Conservation (phyloP, 352 stramenopile genomes). For the Phytopythium ostracodes region DNA sequence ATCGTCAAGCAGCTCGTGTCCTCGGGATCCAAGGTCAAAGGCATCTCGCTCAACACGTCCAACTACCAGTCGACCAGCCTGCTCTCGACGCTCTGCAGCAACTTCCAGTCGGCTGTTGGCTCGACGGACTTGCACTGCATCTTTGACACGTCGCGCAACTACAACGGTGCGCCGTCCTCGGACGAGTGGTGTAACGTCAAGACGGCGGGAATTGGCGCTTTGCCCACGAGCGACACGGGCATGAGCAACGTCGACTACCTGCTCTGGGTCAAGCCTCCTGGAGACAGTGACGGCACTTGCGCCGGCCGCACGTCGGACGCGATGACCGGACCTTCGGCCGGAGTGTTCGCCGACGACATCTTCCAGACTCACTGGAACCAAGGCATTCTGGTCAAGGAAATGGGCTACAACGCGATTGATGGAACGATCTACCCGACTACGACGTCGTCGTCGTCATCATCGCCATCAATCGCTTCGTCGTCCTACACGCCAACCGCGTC, state of each 20-base stretch:
- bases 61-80: constrained; percentile 63
- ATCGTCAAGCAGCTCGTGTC: constrained; percentile 37
- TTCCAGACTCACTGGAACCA: constrained; percentile 71
- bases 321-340: constrained; percentile 43
- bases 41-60: constrained; percentile 73
- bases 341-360: constrained; percentile 49
- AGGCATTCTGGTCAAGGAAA: constrained; percentile 48
- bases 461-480: not conserved
- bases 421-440: constrained; percentile 17
- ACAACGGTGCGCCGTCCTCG: constrained; percentile 30
- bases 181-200: constrained; percentile 75
- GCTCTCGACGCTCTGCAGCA: constrained; percentile 44
- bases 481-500: constrained; percentile 3
- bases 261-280: constrained; percentile 64
- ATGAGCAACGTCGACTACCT: constrained; percentile 66
- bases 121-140: constrained; percentile 43
- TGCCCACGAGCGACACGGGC: constrained; percentile 47
- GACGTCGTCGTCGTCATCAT: constrained; percentile 5
- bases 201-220: constrained; percentile 45
- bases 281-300: constrained; percentile 61
- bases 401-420: constrained; percentile 32
- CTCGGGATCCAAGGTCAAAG: constrained; percentile 36
- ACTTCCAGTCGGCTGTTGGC: constrained; percentile 50
- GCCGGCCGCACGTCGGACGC: constrained; percentile 34
- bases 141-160: constrained; percentile 64